These are phyloP conservation scores for Circinella umbellata DNA, from an alignment of 371 early-diverging fungal species.

Conservation along the genomic window DNA sequence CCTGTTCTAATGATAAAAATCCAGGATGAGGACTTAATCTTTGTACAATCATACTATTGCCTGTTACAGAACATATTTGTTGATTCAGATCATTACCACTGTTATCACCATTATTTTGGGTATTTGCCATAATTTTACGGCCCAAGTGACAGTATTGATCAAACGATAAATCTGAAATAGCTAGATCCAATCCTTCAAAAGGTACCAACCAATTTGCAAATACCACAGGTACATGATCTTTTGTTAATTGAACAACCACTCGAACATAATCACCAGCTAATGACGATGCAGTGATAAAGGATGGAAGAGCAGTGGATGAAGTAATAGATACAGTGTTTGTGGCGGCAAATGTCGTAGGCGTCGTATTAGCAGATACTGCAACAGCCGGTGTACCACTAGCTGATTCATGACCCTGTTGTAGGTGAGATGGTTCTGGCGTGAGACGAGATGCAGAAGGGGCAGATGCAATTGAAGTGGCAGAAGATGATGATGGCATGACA, in stretches of 20 bases:
- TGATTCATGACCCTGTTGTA: not conserved
- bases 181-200: constrained; percentile 60
- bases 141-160: constrained; percentile 61
- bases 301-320: constrained; percentile 50
- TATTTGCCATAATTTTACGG: constrained; percentile 22
- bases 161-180: constrained; percentile 64
- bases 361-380: not conserved
- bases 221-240: constrained; percentile 89
- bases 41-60: constrained; percentile 43
- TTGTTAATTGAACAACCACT: constrained; percentile 89
- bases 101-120: constrained; percentile 16
- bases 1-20: constrained; percentile 78
- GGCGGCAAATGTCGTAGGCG: constrained; percentile 18
- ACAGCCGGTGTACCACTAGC: constrained; percentile 17
- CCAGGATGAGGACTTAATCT: constrained; percentile 26
- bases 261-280: constrained; percentile 81
- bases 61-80: constrained; percentile 38
- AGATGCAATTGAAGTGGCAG: constrained; percentile 19
- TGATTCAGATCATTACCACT: constrained; percentile 34
- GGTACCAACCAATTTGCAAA: constrained; percentile 75
- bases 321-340: constrained; percentile 19
- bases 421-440: constrained; percentile 18
- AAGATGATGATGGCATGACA: constrained; percentile 33
- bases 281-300: constrained; percentile 84
- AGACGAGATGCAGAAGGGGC: constrained; percentile 21